Evolutionary conservation across 257 asterid genomes (phyloP).

Genomic region (Solanum chiquidenum): DNA sequence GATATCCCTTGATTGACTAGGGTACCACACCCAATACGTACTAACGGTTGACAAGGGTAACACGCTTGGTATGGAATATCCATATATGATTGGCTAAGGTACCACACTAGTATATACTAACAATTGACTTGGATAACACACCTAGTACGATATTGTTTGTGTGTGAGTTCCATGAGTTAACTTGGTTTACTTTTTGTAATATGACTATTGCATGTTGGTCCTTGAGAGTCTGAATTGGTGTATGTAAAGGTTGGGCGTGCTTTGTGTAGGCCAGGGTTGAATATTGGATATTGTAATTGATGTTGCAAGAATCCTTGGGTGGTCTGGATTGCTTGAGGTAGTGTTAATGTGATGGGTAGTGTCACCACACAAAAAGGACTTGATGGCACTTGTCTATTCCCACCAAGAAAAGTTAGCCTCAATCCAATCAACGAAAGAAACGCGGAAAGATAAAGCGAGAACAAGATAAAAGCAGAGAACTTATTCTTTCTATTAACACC

Average conservation of each 20-base stretch:
- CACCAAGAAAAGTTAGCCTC: too few species aligned
- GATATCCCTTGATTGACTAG: background rate
- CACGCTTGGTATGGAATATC: background rate
- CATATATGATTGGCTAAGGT: background rate
- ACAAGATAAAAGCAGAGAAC: accelerated
- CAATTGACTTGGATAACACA: background rate
- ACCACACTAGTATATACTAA: background rate
- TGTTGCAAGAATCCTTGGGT: background rate
- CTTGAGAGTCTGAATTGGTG: too few species aligned
- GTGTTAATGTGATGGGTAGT: background rate
- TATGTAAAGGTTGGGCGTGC: background rate
- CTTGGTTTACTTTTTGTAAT: too few species aligned
- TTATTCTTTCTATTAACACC: too few species aligned
- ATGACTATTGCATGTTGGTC: background rate
- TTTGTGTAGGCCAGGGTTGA: background rate
- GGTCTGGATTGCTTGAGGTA: background rate
- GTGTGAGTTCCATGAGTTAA: background rate
- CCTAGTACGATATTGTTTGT: background rate
- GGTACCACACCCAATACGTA: background rate
- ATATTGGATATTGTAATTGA: background rate
- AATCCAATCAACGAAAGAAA: too few species aligned
- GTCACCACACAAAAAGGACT: too few species aligned
- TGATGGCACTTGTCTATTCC: too few species aligned
- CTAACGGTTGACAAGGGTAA: background rate
- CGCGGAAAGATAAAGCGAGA: too few species aligned